Evolutionary conservation across 768 basidiomycete species (phyloP), one percentile per base, ranked within the genome.

Genomic region (Boletus rex-veris): DNA sequence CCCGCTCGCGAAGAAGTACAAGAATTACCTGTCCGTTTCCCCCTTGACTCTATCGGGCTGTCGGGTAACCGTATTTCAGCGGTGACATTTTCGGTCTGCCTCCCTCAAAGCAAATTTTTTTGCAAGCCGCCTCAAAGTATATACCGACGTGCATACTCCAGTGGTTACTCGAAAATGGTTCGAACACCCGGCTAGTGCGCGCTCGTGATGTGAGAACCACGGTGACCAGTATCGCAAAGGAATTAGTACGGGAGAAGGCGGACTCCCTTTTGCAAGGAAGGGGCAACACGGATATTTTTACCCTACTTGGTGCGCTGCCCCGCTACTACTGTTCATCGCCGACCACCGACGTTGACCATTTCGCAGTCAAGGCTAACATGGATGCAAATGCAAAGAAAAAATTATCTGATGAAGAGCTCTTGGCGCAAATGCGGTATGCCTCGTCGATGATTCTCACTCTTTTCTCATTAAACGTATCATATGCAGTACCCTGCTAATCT

Each of bases 401-500:
- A 18, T 11, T 64, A 28, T 57, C 53, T 2, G 55, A 55, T 5
- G 59, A 61, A 45, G 59, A 61, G 35, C 6, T 62, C n/a, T 24
- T 55, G 3, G 37, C 48, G 0, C 53, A 62, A 26, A 62, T 62
- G 45, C 39, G 59, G 66, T 67, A 19, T 0, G 58, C 47, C 28
- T 41, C 9, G 7, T 45, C 3, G 2, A 11, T 2, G 5, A 31
- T 40, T 12, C 14, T 14, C 5, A 35, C 33, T 35, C 6, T 35
- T 14, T 4, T 5, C 33, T 10, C 6, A 35, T 10, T 6, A 14
- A 15, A 55, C 37, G 8, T 7, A 14, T 16, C 14, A 7, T 16
- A 19, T 16, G 6, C 16, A 77, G 77, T 18, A 77, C 75, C 15
- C 71, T 79, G 14, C 63, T 79, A 5, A 56, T 80, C 5, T 75